A percentile compares a stretch with the other conserved stretches of the same genome.
These are phyloP conservation scores for Paralagenidium karlingii DNA, from an alignment of 352 stramenopile genomes.

Conservation along the genomic window DNA sequence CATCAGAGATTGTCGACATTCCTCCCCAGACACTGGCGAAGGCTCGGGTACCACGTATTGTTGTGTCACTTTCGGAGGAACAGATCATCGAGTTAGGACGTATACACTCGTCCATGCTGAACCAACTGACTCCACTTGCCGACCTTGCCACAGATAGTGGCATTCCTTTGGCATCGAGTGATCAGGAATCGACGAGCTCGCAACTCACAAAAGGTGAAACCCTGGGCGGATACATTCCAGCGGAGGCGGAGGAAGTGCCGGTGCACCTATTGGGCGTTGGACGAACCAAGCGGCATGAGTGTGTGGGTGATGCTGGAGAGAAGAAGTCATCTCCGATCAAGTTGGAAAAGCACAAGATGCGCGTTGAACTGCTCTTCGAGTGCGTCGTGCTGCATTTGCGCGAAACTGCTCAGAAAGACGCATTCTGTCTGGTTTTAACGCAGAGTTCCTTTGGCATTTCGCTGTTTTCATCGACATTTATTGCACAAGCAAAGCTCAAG, in stretches of 20 bases:
- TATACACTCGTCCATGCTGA: constrained; percentile 38
- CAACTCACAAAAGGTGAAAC: too few relatives aligned
- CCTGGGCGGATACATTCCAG: neutral
- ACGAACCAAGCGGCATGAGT: neutral
- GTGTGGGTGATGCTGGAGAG: too few relatives aligned
- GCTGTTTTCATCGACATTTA: constrained; percentile 29
- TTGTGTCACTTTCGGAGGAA: constrained; percentile 30
- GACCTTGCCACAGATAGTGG: neutral
- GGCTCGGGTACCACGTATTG: constrained; percentile 24
- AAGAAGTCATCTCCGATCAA: too few relatives aligned
- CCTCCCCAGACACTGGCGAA: too few relatives aligned
- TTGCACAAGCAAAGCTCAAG: constrained; percentile 32
- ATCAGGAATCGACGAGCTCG: too few relatives aligned
- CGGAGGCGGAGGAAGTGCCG: neutral
- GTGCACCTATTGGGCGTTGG: neutral
- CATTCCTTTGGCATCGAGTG: neutral
- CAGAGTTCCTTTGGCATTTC: constrained; percentile 33
- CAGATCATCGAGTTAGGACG: constrained; percentile 31
- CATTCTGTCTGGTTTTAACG: constrained; percentile 29
- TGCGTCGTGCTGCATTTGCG: constrained; percentile 39
- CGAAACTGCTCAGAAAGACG: constrained; percentile 27
- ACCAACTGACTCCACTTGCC: constrained; percentile 10
- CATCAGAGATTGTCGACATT: too few relatives aligned
- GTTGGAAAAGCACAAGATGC: neutral
- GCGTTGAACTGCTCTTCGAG: constrained; percentile 16